Base-by-base conservation (phyloP, 2,329 filamentous ascomycete genomes). In the Colletotrichum lini region DNA sequence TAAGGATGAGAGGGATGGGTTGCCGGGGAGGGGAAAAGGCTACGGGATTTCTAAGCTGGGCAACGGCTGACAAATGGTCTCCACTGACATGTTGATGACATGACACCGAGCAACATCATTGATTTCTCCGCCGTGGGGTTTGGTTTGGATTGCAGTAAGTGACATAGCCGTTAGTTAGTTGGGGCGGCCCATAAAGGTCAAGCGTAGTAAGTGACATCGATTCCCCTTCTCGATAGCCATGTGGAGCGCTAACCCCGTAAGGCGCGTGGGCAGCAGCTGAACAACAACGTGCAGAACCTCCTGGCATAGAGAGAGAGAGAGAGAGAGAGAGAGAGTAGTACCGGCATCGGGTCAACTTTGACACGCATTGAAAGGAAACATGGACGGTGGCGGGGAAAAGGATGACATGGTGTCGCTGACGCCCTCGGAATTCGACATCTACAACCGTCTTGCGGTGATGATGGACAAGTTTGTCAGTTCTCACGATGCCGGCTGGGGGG, bases 361-460 rank as follows among this genome's bases (percentile, higher is more conserved):
- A 42, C 10, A 23, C 23, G 4, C 26, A 6, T 53, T 26, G 15
- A 9, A 35, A 30, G 26, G 23, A 53, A 12, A 30, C 53, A 42
- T 23, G 52, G 23, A 38, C 53, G 16, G 1, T 7, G 35, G 13
- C 35, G 35, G 40, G n/a, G 23, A 38, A 13, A 13, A 7, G 3
- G 13, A 56, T 21, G 13, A n/a, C 5, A 26, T 92, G 1, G 89
- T 91, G 0, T 89, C 91, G 30, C 84, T 96, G 40, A 90, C 89
- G 0, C 80, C 89, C 1, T 83, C 86, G 65, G 92, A 96, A 65
- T 94, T 93, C 77, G 85, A 86, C 60, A 80, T 85, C 45, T 95
- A 92, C 80, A 95, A 95, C 81, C 86, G 86, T 18, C 83, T 94
- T 76, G 91, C 93, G 0, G 92, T 92, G 67, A 87, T 88, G 73